These are phyloP conservation scores for Podaxis sp. DNA, from an alignment of 768 basidiomycete species.

Conservation along the genomic window DNA sequence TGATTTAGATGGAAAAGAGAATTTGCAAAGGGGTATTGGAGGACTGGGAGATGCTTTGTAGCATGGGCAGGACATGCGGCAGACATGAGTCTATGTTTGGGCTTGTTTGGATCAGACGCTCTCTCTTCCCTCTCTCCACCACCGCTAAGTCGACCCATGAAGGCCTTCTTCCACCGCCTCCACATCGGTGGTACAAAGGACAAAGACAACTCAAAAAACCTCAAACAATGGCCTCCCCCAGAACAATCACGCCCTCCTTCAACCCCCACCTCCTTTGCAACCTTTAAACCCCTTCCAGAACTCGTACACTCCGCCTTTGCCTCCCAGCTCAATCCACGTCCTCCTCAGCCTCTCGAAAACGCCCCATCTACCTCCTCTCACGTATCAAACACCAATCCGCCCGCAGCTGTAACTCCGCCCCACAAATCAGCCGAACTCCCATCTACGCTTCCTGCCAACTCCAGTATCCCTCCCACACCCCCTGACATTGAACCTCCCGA, in stretches of 20 bases:
- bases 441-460: neutral
- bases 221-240: conserved; percentile 67
- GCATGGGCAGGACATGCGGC: conserved; percentile 50
- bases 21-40: conserved; percentile 41
- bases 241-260: conserved; percentile 25
- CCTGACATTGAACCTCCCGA: conserved; percentile 29
- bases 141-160: conserved; percentile 51
- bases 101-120: conserved; percentile 28
- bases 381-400: conserved; percentile 23
- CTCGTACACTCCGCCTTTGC: conserved; percentile 38
- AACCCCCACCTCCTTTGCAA: conserved; percentile 48
- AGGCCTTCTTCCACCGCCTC: conserved; percentile 79
- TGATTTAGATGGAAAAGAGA: conserved; percentile 52
- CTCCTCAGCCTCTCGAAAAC: conserved; percentile 29
- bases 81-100: conserved; percentile 30
- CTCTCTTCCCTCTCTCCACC: conserved; percentile 10
- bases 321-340: conserved; percentile 32
- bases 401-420: neutral
- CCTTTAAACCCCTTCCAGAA: conserved; percentile 64
- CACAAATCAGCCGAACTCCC: neutral
- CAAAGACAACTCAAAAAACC: conserved; percentile 52
- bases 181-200: conserved; percentile 68
- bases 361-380: conserved; percentile 28
- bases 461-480: conserved; percentile 13
- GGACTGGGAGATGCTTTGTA: conserved; percentile 60